Conservation (phyloP, 1,284 basidiomycete species). For the Amylostereum areolatum region DNA sequence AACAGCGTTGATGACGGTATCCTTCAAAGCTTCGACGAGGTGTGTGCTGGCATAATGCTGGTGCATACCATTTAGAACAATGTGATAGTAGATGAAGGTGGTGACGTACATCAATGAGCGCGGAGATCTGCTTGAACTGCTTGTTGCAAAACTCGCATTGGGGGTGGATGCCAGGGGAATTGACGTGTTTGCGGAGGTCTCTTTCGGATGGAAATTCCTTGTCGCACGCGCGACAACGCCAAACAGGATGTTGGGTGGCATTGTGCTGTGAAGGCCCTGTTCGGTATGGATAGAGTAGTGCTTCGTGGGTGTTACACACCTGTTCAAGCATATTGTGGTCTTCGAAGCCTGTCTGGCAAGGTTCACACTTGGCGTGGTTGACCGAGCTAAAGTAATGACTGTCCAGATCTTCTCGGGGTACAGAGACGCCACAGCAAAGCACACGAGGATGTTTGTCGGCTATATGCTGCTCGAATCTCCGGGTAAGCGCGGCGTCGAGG, state of each 20-base stretch:
- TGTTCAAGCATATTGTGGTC: background rate
- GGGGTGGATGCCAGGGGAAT: background rate
- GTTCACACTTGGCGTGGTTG: background rate
- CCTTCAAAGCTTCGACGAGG: background rate
- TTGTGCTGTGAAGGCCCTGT: background rate
- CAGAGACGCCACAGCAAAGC: background rate
- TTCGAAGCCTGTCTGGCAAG: background rate
- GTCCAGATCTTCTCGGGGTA: background rate
- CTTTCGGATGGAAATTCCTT: background rate
- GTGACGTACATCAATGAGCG: background rate
- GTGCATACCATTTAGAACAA: background rate
- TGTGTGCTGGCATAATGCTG: constrained; percentile 1
- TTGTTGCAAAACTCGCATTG: background rate
- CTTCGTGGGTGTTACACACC: background rate
- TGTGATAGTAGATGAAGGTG: background rate
- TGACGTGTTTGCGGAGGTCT: background rate
- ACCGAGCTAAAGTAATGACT: background rate
- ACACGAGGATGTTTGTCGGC: background rate
- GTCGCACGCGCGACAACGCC: background rate
- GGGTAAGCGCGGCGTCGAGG: background rate
- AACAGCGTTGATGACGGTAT: background rate
- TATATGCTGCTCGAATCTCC: background rate
- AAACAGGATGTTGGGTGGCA: background rate
- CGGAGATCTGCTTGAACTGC: background rate
- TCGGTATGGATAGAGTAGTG: background rate